Evolutionary conservation across 805 yeast genomes (phyloP), one percentile per base, ranked within the genome.

Genomic region (Candida corydali): DNA sequence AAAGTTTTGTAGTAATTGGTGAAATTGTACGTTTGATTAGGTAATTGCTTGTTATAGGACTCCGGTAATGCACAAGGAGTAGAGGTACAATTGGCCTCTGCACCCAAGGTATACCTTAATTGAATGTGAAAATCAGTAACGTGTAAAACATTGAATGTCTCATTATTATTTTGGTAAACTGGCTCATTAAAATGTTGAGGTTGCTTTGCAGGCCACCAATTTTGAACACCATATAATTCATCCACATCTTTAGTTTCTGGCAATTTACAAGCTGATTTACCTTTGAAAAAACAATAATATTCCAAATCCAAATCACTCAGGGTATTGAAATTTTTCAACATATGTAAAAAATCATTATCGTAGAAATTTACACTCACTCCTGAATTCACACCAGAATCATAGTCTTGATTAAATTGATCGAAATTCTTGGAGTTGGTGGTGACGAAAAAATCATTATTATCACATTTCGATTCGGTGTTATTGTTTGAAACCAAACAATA

Each of bases 41-140:
- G 50, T 37, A 62, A 54, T 22, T 55, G 58, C 8, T 37, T 29
- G 45, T 73, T 74, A 34, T 49, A 53, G 3, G 74, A 63, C 36
- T 70, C 75, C 0, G 77, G 72, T 18, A 78, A 67, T 52, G 87
- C 80, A 55, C 89, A 82, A 70, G 78, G 69, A 53, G 62, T 43
- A 40, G 61, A 36, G 55, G 75, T 55, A 53, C 82, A 76, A 47
- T 77, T 76, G 14, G 73, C 73, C 51, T 77, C 83, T 8, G 73
- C 54, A 19, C 81, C 82, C 9, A 75, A 59, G 14, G 63, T 53
- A 53, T 73, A 77, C 42, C 75, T 73, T 37, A 74, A 55, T 51
- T 79, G 75, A 33, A 78, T 57, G 54, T 81, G 88, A 57, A 80
- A 76, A 51, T 81, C 87, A 12, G 82, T 70, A 24, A 82, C 47